A percentile compares a stretch with the other conserved stretches of the same genome.
phyloP scores from a whole-genome alignment of 345 rosid species.

The Nephelium lappaceum region DNA sequence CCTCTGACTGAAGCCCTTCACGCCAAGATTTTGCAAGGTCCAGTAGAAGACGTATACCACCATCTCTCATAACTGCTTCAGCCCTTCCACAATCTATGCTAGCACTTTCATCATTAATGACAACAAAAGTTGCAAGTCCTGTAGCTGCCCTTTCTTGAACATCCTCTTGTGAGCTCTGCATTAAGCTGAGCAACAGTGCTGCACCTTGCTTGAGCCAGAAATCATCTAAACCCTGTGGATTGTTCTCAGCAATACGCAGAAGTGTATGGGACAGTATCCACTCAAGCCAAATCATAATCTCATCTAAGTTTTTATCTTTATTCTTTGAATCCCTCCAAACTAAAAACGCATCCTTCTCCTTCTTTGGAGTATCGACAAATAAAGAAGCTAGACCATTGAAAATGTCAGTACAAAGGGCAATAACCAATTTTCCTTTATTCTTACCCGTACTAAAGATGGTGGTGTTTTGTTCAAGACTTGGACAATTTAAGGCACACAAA shows the following conservation, averaged over 20 bases:
- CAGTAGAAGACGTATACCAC: constrained; percentile 74
- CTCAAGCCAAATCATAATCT: constrained; percentile 72
- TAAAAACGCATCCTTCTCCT: constrained; percentile 50
- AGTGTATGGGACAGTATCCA: constrained; percentile 79
- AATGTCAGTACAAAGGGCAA: constrained; percentile 56
- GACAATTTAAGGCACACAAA: constrained; percentile 76
- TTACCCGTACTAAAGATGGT: constrained; percentile 45
- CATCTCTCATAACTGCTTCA: constrained; percentile 80
- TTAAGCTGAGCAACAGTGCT: constrained; percentile 62
- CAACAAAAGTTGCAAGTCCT: constrained; percentile 89
- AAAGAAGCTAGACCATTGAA: constrained; percentile 60
- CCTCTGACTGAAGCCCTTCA: constrained; percentile 88
- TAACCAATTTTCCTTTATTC: constrained; percentile 62
- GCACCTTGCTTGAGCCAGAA: constrained; percentile 94
- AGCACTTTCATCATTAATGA: constrained; percentile 80
- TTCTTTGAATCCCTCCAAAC: constrained; percentile 56
- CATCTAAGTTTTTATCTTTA: constrained; percentile 48
- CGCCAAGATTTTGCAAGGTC: constrained; percentile 84
- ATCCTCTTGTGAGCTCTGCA: constrained; percentile 84
- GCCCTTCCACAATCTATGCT: constrained; percentile 84
- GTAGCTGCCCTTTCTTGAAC: constrained; percentile 91
- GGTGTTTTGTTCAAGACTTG: constrained; percentile 59
- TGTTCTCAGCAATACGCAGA: constrained; percentile 70
- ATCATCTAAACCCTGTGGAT: constrained; percentile 65
- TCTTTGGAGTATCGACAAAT: constrained; percentile 53